These are phyloP conservation scores for Teratosphaeria nubilosa DNA, from an alignment of 2,329 filamentous ascomycete genomes.

Conservation along the genomic window DNA sequence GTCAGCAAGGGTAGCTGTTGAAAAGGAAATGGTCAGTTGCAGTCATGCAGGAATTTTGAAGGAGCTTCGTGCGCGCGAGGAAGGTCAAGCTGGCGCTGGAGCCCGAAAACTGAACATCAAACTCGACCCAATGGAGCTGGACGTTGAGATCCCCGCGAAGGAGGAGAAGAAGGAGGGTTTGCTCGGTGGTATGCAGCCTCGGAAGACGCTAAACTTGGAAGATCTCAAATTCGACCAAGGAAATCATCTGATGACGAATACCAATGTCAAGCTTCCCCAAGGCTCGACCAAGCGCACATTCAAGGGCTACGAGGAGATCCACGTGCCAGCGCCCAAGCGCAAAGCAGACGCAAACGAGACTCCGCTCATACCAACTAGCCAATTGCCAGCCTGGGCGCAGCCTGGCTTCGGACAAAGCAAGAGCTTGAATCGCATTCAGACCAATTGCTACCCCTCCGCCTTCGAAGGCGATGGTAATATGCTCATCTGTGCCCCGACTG, in stretches of 20 bases:
- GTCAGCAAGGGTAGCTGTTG: slow-evolving; percentile 60
- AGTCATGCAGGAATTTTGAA: slow-evolving; percentile 80
- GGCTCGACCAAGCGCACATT: slow-evolving; percentile 92
- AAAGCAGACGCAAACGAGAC: slow-evolving; percentile 68
- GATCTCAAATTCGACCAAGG: slow-evolving; percentile 96
- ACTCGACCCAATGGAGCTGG: slow-evolving; percentile 71
- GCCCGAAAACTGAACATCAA: slow-evolving; percentile 70
- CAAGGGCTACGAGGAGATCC: slow-evolving; percentile 97
- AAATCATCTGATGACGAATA: slow-evolving; percentile 99
- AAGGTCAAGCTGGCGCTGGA: slow-evolving; percentile 43
- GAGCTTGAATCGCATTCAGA: slow-evolving; percentile 89
- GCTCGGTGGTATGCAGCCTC: slow-evolving; percentile 74
- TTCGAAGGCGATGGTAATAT: slow-evolving; percentile 95
- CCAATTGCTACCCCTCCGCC: slow-evolving; percentile 80
- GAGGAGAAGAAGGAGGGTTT: slow-evolving; percentile 57
- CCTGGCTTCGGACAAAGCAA: slow-evolving; percentile 76
- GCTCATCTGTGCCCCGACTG: slow-evolving; percentile 93
- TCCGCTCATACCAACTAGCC: slow-evolving; percentile 68
- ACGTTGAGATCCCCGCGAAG: slow-evolving; percentile 33
- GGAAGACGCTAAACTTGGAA: slow-evolving; percentile 82
- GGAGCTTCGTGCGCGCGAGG: slow-evolving; percentile 68
- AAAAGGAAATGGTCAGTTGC: slow-evolving; percentile 83
- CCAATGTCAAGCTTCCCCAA: slow-evolving; percentile 84
- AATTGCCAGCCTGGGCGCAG: slow-evolving; percentile 87
- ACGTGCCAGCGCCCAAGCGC: slow-evolving; percentile 86